Base-by-base conservation (phyloP, 495 filamentous ascomycete species). In the Aspergillus coremiiformis region DNA sequence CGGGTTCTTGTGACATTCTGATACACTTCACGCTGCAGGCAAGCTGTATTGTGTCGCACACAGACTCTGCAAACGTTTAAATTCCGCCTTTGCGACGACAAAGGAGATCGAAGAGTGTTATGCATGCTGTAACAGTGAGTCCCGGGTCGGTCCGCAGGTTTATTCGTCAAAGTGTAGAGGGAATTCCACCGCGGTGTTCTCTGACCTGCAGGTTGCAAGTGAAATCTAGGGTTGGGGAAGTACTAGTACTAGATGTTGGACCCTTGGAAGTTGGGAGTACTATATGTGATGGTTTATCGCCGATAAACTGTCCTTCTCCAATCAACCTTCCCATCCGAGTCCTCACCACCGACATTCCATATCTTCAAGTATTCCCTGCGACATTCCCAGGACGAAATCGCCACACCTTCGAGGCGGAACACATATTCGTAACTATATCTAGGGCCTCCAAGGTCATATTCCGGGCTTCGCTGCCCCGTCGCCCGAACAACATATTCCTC, bases 321-420 rank as follows among this genome's bases (percentile, higher is more conserved):
- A 17, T 29, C 27, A 19, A 22, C 32, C 14, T 44, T 44, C 11
- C 19, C 51, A 27, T 11, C 15, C 4, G 19, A 17, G 19, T 4
- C n/a, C 37, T 32, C 43, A 37, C 12, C 7, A 9, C 50, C 24
- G 24, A 4, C 24, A 5, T 14, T 35, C 32, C 5, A 12, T 35
- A 12, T 35, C 32, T 29, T 23, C 5, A 8, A 32, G 27, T 17
- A 22, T 15, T 32, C 22, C 19, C 47, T 19, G 17, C 12, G 30
- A 46, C 58, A 56, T 30, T 64, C 50, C 70, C 70, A 73, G 1
- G 44, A 54, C 0, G 37, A 24, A 8, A 74, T 66, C 0, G 61
- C 59, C 39, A 74, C 69, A 0, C 69, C 65, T 19, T 62, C 44
- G n/a, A 71, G 57, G 19, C 62, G 48, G 42, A 72, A 71, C 7